Evolutionary conservation across 78 protist genomes (phyloP).

Genomic region (Speleostelium caveatum): DNA sequence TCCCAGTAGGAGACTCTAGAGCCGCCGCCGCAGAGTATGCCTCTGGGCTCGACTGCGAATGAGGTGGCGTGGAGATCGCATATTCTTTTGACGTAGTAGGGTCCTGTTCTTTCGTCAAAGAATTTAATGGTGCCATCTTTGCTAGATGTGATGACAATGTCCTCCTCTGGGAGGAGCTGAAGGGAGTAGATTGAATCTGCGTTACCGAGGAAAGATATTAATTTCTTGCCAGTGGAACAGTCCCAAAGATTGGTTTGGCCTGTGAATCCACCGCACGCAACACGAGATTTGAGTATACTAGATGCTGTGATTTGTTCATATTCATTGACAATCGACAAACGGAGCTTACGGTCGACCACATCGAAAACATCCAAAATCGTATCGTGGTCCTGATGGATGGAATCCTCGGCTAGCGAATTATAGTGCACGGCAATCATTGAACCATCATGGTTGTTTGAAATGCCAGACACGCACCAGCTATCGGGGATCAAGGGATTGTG

Average conservation of each 20-base stretch:
- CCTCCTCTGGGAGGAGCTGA: slow-evolving; percentile 20
- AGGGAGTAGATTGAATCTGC: background rate
- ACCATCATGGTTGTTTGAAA: slow-evolving; percentile 1
- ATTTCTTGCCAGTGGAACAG: slow-evolving; percentile 16
- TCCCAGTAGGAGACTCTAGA: slow-evolving; percentile 62
- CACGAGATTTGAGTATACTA: background rate
- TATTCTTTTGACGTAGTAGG: slow-evolving; percentile 37
- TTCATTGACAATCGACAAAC: background rate
- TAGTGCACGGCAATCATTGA: slow-evolving; percentile 22
- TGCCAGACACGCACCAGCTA: slow-evolving; percentile 1
- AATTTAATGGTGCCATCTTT: slow-evolving; percentile 44
- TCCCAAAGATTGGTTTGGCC: slow-evolving; percentile 51
- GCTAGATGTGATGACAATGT: slow-evolving; percentile 18
- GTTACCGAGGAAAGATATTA: slow-evolving; percentile 45
- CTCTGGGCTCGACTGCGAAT: slow-evolving; percentile 16
- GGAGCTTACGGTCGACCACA: background rate
- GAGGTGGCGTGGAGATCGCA: slow-evolving; percentile 5
- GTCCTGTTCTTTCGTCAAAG: slow-evolving; percentile 64
- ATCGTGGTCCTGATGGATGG: slow-evolving; percentile 27
- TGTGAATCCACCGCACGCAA: slow-evolving; percentile 24
- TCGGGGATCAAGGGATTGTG: background rate
- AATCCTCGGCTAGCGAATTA: background rate
- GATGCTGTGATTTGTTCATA: slow-evolving; percentile 11
- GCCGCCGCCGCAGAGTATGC: slow-evolving; percentile 33
- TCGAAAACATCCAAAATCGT: slow-evolving; percentile 26